Evolutionary conservation across 495 filamentous ascomycete genomes (phyloP), one percentile per base, ranked within the genome.

Genomic region (Trichodelitschia bisporula): DNA sequence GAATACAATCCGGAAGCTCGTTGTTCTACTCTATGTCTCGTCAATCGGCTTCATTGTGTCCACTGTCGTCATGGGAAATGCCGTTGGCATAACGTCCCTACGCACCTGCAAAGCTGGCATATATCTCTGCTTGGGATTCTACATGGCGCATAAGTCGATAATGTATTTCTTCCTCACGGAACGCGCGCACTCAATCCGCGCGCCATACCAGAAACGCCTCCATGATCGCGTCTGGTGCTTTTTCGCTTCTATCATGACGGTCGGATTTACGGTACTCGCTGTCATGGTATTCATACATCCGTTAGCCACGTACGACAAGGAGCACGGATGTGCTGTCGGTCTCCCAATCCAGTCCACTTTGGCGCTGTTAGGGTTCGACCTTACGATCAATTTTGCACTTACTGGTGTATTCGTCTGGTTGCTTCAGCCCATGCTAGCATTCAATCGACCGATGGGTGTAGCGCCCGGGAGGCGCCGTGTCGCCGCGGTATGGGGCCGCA

Each of bases 261-360:
- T 35, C 6, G 51, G 48, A 1, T 49, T 55, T 33, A 45, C 44
- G 0, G 40, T 36, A 2, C 45, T 55, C n/a, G 43, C 43, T 12
- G 38, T 46, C 12, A 26, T 47, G 12, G 51, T 41, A 1, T 54
- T 55, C 27, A 28, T 44, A 13, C 29, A 34, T 19, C 48, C 48
- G 2, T 34, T 53, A 26, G 11, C 11, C 0, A 33, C 20, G 4
- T 42, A 48, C 20, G 42, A 40, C 4, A 37, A 35, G 27, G n/a
- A n/a, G n/a, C n/a, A n/a, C n/a, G n/a, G n/a, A n/a, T 55, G 51
- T 30, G 32, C 43, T 1, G 52, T 55, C 33, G 51, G 50, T 2
- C 27, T 55, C 4, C 51, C 51, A 1, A 24, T 40, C 2, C 42
- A 38, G 18, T 42, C 48, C 3, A 45, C 49, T 1, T 34, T 54